A percentile compares a stretch with the other conserved stretches of the same genome.
These are phyloP conservation scores for Platanthera guangdongensis DNA, from an alignment of 106 monocot species.

Conservation along the genomic window DNA sequence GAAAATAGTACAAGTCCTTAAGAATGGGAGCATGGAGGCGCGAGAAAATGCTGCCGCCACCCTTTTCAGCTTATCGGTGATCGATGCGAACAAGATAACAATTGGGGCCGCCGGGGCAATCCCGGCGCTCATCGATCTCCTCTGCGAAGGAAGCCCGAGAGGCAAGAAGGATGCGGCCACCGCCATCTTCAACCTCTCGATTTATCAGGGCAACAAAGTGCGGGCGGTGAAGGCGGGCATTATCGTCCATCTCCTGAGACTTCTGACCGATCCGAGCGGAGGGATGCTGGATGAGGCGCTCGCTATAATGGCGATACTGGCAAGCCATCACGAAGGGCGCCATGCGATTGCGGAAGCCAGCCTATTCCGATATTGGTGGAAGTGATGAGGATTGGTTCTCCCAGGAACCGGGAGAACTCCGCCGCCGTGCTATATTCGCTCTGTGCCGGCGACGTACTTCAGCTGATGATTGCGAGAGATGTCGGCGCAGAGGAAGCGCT, in stretches of 20 bases:
- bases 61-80: constrained; percentile 61
- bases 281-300: constrained; percentile 74
- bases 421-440: constrained; percentile 42
- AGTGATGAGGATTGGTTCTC: constrained; percentile 39
- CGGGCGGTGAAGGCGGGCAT: constrained; percentile 55
- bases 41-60: constrained; percentile 85
- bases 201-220: constrained; percentile 52
- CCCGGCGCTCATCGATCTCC: constrained; percentile 51
- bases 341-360: constrained; percentile 22
- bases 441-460: constrained; percentile 26
- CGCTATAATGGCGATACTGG: constrained; percentile 46
- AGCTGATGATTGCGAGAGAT: constrained; percentile 23
- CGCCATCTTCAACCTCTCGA: constrained; percentile 51
- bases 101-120: constrained; percentile 66
- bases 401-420: constrained; percentile 52
- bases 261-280: constrained; percentile 42
- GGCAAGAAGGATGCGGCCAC: constrained; percentile 76
- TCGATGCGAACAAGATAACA: constrained; percentile 43
- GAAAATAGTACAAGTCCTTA: constrained; percentile 51
- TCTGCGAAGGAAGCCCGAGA: constrained; percentile 55
- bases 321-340: constrained; percentile 34
- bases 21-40: constrained; percentile 66
- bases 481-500: constrained; percentile 46
- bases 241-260: constrained; percentile 33
- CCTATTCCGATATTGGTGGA: constrained; percentile 31